These are phyloP conservation scores for Diaporthe velutina DNA, from an alignment of 2,329 filamentous ascomycete species.

Conservation along the genomic window DNA sequence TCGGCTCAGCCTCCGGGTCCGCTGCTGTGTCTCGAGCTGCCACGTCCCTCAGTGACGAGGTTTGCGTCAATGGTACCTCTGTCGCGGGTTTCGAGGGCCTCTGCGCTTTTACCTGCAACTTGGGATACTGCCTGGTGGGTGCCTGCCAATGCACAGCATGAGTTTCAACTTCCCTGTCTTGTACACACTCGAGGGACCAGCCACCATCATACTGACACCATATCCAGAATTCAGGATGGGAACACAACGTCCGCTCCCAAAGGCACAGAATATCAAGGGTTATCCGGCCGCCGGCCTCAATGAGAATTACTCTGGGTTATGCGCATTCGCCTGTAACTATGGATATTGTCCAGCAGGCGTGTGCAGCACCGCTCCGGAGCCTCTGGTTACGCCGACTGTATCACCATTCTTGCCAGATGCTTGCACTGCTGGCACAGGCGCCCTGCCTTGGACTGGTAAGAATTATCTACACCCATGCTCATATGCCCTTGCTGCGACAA, in stretches of 20 bases:
- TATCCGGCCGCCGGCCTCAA: not conserved
- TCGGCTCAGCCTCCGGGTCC: not conserved
- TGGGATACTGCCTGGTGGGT: not conserved
- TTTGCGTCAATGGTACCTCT: not conserved
- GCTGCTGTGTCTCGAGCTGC: not conserved
- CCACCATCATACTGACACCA: no score
- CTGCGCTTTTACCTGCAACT: not conserved
- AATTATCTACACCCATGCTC: no score
- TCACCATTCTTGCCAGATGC: not conserved
- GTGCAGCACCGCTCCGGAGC: not conserved
- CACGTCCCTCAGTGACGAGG: not conserved
- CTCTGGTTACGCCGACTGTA: not conserved
- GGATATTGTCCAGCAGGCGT: not conserved
- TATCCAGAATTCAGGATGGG: not conserved
- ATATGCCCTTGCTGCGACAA: no score
- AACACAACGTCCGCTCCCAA: not conserved
- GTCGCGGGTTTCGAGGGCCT: not conserved
- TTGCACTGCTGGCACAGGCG: not conserved
- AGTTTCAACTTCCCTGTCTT: no score
- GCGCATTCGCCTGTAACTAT: not conserved
- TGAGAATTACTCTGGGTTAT: not conserved
- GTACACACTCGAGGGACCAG: no score
- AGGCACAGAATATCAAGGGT: not conserved
- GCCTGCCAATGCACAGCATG: not conserved
- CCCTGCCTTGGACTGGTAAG: no score